A percentile compares a stretch with the other conserved stretches of the same genome.
These are phyloP conservation scores for Xylaria hypoxylon DNA, from an alignment of 2,329 filamentous ascomycete species.

Conservation along the genomic window DNA sequence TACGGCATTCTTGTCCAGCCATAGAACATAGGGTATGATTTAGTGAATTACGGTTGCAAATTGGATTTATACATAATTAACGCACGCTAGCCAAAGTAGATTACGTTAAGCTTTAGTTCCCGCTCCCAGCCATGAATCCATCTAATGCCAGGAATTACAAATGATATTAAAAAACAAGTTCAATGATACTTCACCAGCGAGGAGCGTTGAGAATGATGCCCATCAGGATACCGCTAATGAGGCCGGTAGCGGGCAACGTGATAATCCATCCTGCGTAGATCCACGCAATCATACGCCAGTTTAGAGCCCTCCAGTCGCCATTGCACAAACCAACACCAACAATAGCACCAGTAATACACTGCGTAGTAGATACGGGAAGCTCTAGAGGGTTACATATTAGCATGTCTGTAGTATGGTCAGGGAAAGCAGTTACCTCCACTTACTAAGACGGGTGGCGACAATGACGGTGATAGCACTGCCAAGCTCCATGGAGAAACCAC, in stretches of 20 bases:
- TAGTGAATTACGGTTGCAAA: no score
- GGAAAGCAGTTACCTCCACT: background rate
- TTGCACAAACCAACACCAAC: conserved; percentile 73
- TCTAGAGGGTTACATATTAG: conserved; percentile 47
- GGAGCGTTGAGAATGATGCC: conserved; percentile 72
- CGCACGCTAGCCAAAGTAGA: no score
- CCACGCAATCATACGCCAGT: conserved; percentile 72
- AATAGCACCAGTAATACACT: conserved; percentile 72
- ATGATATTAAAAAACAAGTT: no score
- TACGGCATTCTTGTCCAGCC: no score
- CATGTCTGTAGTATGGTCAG: background rate
- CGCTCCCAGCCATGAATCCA: no score
- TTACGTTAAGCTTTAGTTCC: no score
- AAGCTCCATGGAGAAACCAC: conserved; percentile 71
- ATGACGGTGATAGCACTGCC: conserved; percentile 72
- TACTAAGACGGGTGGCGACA: conserved; percentile 68
- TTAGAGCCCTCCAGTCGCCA: conserved; percentile 68
- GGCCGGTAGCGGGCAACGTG: conserved; percentile 67
- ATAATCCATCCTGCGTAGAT: conserved; percentile 71
- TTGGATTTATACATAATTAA: no score
- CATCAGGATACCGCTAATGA: conserved; percentile 70
- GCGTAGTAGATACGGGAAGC: conserved; percentile 73
- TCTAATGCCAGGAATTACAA: no score
- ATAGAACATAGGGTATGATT: no score
- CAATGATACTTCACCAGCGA: conserved; percentile 36